These are phyloP conservation scores for Coemansia sp. DNA, from an alignment of 192 early-diverging fungal species.

Conservation along the genomic window DNA sequence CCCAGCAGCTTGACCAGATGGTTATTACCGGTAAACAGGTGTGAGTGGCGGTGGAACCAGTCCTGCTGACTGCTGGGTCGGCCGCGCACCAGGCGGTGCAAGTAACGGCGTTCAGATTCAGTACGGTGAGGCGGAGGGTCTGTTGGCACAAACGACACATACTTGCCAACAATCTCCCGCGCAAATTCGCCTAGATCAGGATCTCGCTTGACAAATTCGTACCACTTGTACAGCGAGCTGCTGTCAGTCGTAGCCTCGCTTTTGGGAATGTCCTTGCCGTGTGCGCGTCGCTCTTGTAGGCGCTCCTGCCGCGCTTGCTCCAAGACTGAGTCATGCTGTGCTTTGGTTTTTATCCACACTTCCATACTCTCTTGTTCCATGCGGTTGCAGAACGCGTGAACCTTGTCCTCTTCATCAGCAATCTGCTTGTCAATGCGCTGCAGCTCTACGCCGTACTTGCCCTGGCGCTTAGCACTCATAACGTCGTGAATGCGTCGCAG, in stretches of 20 bases:
- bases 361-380: constrained; percentile 36
- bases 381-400: constrained; percentile 47
- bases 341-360: constrained; percentile 24
- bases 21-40: constrained; percentile 43
- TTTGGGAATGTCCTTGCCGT: constrained; percentile 32
- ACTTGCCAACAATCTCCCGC: constrained; percentile 31
- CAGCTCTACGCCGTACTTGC: constrained; percentile 42
- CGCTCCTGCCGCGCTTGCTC: constrained; percentile 27
- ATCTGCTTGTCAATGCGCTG: constrained; percentile 27
- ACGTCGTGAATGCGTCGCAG: constrained; percentile 35
- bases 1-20: constrained; percentile 47
- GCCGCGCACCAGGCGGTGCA: constrained; percentile 24
- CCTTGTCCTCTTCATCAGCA: constrained; percentile 36
- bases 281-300: constrained; percentile 26
- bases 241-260: background rate
- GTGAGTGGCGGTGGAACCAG: constrained; percentile 49
- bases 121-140: constrained; percentile 32
- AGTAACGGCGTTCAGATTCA: constrained; percentile 36
- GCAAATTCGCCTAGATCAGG: constrained; percentile 37
- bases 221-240: constrained; percentile 26
- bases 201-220: constrained; percentile 35
- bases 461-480: constrained; percentile 21
- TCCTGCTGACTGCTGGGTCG: constrained; percentile 32
- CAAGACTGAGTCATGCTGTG: constrained; percentile 18
- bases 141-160: constrained; percentile 41